Base-by-base conservation (phyloP, 2,329 filamentous ascomycete species). In the Nothophoma quercina region DNA sequence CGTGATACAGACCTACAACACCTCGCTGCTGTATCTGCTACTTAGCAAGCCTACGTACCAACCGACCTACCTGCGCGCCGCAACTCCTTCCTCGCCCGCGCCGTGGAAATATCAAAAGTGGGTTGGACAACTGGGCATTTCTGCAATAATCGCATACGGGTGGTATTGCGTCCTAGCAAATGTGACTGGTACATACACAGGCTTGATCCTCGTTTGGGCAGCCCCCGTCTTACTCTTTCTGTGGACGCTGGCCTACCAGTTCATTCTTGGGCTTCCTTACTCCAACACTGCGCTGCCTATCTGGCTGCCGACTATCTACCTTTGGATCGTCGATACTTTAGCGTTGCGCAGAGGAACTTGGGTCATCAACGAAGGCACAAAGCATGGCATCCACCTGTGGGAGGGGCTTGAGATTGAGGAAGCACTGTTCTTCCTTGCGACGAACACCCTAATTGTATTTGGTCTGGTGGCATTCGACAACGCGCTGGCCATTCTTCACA, bases 1-100 rank as follows among this genome's bases (percentile, higher is more conserved):
- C 69, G 74, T 89, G 16, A 83, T 91, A 19, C 89, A 91, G 73
- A 91, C 88, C 1, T 91, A 89, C 71, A 89, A 85, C 64, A 90
- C 88, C 0, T 81, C 84, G 0, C 73, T 90, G 41, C 68, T 91
- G 7, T 91, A 91, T 64, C 78, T 89, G 8, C 72, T 90, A 1
- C 70, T 87, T 16, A 89, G 82, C 72, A 90, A 88, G 68, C 79
- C 85, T 1, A 78, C 81, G 9, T 77, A 88, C 7, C 80, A 88
- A 49, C 77, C 83, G 2, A 70, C 72, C 12, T 83, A 83, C 59
- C 69, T 87, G 35, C 76, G 75, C 21, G 73, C 74, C 52, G 75
- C 78, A 56, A 67, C 66, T 22, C 65, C 70, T 25, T 44, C 49
- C 3, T 43, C 59, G 12, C 60, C 63, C 13, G 56, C 67, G 51